phyloP scores from a whole-genome alignment of 495 filamentous ascomycete genomes.

The Endocarpon pusillum region DNA sequence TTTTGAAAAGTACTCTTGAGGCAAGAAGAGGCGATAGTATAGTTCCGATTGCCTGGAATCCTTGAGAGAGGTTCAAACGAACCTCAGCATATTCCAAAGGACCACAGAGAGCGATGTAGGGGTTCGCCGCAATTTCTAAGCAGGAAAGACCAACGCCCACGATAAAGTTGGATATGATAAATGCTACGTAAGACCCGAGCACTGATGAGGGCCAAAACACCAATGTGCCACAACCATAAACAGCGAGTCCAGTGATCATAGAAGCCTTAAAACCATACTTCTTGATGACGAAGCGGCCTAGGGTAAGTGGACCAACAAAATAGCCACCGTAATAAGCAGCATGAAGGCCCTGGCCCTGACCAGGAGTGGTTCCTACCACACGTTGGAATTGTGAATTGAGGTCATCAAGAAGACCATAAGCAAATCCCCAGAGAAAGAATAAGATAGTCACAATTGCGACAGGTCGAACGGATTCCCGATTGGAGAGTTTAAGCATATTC shows the following conservation, averaged over 20 bases:
- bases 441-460: slow-evolving; percentile 50
- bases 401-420: slow-evolving; percentile 63
- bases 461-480: slow-evolving; percentile 38
- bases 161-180: slow-evolving; percentile 49
- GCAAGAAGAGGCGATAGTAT: slow-evolving; percentile 45
- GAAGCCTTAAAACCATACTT: slow-evolving; percentile 51
- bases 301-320: slow-evolving; percentile 36
- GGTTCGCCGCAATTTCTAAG: slow-evolving; percentile 48
- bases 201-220: slow-evolving; percentile 61
- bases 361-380: slow-evolving; percentile 27
- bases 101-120: slow-evolving; percentile 51
- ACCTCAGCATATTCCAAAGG: slow-evolving; percentile 48
- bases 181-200: slow-evolving; percentile 45
- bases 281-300: slow-evolving; percentile 39
- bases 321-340: slow-evolving; percentile 50
- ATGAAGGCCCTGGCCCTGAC: slow-evolving; percentile 40
- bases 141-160: slow-evolving; percentile 46
- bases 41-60: slow-evolving; percentile 48
- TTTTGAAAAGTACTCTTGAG: slow-evolving; percentile 40
- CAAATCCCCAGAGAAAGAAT: slow-evolving; percentile 80
- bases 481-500: slow-evolving; percentile 52
- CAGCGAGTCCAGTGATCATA: slow-evolving; percentile 44
- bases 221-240: slow-evolving; percentile 47
- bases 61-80: slow-evolving; percentile 49
- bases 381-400: slow-evolving; percentile 45